Evolutionary conservation across 495 filamentous ascomycete species (phyloP).

Genomic region (Hypoxylon lenormandii): DNA sequence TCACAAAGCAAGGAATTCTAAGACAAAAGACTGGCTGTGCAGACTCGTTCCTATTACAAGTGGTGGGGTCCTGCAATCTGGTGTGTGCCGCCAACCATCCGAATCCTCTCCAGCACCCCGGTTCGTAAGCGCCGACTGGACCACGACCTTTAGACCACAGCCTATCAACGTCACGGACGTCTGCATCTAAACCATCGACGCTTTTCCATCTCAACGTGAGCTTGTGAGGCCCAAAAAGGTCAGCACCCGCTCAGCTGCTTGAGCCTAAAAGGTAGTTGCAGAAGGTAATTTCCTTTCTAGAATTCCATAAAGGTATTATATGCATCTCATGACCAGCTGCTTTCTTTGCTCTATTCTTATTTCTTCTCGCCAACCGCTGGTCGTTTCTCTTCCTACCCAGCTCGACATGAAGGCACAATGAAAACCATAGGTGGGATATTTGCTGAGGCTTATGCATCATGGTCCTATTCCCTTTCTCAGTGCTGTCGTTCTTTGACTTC

Average conservation of each 20-base stretch:
- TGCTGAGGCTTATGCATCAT: constrained; percentile 56
- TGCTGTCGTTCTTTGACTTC: constrained; percentile 55
- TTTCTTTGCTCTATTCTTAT: constrained; percentile 43
- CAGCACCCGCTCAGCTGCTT: constrained; percentile 50
- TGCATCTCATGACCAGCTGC: constrained; percentile 49
- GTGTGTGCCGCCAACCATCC: constrained; percentile 63
- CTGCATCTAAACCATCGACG: constrained; percentile 50
- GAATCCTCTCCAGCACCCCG: constrained; percentile 58
- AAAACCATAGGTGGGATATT: constrained; percentile 56
- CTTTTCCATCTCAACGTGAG: constrained; percentile 41
- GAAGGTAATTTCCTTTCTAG: constrained; percentile 43
- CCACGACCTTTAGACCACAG: constrained; percentile 53
- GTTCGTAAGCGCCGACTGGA: constrained; percentile 67
- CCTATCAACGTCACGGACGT: constrained; percentile 59
- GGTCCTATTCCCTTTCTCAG: constrained; percentile 56
- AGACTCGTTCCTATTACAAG: constrained; percentile 58
- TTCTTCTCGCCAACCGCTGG: constrained; percentile 47
- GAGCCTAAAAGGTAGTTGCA: constrained; percentile 48
- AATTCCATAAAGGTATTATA: constrained; percentile 44
- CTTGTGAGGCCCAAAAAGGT: constrained; percentile 45
- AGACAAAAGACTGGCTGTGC: constrained; percentile 63
- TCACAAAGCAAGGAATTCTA: constrained; percentile 59
- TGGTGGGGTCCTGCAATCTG: constrained; percentile 57
- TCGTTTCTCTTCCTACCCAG: constrained; percentile 43
- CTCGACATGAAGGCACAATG: constrained; percentile 52